These are phyloP conservation scores for Rhinocladiella similis DNA, from an alignment of 2,329 filamentous ascomycete genomes.

Conservation along the genomic window DNA sequence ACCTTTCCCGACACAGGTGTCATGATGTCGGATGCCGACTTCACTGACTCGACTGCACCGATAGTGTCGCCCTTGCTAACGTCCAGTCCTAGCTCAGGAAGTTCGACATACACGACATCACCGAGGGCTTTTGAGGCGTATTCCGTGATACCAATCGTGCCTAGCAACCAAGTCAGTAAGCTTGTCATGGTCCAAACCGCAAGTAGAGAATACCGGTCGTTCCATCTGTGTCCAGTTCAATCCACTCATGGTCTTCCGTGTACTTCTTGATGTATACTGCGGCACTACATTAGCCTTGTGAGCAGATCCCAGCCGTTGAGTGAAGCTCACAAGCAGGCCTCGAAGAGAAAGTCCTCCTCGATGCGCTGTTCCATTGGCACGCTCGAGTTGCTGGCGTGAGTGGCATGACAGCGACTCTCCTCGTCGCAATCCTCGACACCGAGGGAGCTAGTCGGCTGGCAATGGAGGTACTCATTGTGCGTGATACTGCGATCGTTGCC, in stretches of 20 bases:
- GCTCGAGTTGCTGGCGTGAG: slow-evolving; percentile 2
- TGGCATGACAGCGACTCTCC: slow-evolving; percentile 3
- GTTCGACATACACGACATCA: slow-evolving; percentile 96
- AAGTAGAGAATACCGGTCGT: slow-evolving; percentile 62
- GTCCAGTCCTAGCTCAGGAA: slow-evolving; percentile 70
- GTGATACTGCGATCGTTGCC: neutral
- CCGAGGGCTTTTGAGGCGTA: slow-evolving; percentile 92
- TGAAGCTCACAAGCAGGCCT: slow-evolving; percentile 17
- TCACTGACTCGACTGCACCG: slow-evolving; percentile 96
- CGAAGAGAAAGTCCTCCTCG: slow-evolving; percentile 18
- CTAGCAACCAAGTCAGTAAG: slow-evolving; percentile 37
- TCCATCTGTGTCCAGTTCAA: slow-evolving; percentile 80
- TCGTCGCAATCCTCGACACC: slow-evolving; percentile 10
- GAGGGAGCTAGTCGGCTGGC: slow-evolving; percentile 15
- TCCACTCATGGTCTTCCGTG: slow-evolving; percentile 98
- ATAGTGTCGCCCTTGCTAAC: slow-evolving; percentile 78
- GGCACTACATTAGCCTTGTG: neutral
- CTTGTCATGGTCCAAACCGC: slow-evolving; percentile 7
- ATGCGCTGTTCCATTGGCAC: slow-evolving; percentile 3
- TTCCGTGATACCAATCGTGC: slow-evolving; percentile 77
- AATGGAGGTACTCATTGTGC: slow-evolving; percentile 15
- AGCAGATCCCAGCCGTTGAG: neutral
- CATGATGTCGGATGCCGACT: slow-evolving; percentile 97
- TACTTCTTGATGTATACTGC: slow-evolving; percentile 68
- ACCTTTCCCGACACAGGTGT: slow-evolving; percentile 79